Evolutionary conservation across 305 asterid species (phyloP), one percentile per base, ranked within the genome.

Genomic region (Fraxinus albicans): DNA sequence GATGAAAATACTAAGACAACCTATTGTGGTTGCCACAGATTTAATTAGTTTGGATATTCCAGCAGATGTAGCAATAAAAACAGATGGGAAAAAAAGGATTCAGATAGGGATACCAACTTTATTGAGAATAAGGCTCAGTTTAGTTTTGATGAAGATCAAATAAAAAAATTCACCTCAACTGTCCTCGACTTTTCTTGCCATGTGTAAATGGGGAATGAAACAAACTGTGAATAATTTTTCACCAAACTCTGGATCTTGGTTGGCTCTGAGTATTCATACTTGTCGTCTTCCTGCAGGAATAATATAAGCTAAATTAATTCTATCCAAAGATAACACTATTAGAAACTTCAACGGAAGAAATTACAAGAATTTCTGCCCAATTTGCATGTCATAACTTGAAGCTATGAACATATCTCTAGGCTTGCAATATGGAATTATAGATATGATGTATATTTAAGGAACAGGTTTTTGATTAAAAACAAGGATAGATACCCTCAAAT

Each of bases 161-260:
- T 65, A 36, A 36, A 55, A 83, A 83, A 77, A 40, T 42, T 47
- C 63, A 95, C 98, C 97, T 96, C 99, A 78, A 96, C 87, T 72
- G 94, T 93, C 87, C 93, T 94, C 93, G 42, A 36, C 42, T 36
- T 36, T 85, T 96, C 99, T 86, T 93, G 97, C 99, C 99, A 96
- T 9, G 94, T 91, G 72, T 92, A 94, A 86, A 96, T 96, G 63
- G 99, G 99, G 82, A 96, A 96, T 13, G 99, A 93, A 78, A 96
- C 97, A 77, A 96, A 96, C 81, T 94, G 98, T 23, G 98, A 96
- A 84, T 96, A 96, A 83, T 93, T 96, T 89, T 94, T 96, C 90
- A 96, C 99, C 93, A 96, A 91, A 86, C 81, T 89, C 91, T 90
- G 98, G 85, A 96, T 92, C 90, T 88, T 95, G 38, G 89, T 65